Evolutionary conservation across 164 flowering plant species (phyloP).

Genomic region (Chimonanthus salicifolius): DNA sequence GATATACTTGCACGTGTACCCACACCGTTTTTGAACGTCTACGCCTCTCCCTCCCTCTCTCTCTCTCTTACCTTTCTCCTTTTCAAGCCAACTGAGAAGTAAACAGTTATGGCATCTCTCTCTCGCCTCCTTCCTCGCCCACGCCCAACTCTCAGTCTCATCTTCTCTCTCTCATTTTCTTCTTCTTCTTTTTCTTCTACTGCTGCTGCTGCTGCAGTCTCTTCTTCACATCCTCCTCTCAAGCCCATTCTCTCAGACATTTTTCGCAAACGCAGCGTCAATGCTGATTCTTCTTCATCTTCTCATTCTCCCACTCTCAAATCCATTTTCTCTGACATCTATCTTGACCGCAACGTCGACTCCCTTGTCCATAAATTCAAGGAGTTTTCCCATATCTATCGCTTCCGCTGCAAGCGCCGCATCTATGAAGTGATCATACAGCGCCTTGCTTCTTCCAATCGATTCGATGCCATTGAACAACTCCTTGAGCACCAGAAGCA

Average conservation of each 20-base stretch:
- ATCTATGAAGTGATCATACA: constrained; percentile 24
- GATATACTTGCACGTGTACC: no score
- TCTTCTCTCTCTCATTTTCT: background rate
- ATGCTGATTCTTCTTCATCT: background rate
- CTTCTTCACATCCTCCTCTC: no score
- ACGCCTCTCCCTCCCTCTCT: no score
- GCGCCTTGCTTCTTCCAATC: constrained; percentile 29
- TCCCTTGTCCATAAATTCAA: constrained; percentile 44
- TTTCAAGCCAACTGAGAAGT: no score
- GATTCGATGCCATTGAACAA: constrained; percentile 26
- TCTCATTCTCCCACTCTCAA: background rate
- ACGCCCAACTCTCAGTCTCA: background rate
- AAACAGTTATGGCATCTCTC: background rate
- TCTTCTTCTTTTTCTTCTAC: background rate
- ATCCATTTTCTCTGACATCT: constrained; percentile 10
- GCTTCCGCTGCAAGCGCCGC: constrained; percentile 33
- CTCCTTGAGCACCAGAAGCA: constrained; percentile 39
- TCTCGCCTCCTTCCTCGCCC: background rate
- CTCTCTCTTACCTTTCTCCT: no score
- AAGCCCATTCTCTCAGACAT: no score
- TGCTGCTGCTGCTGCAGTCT: background rate
- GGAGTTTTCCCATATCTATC: constrained; percentile 17
- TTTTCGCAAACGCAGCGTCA: no score
- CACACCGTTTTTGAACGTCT: no score
- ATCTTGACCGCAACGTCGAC: constrained; percentile 25